These are phyloP conservation scores for Avena insularis DNA, from an alignment of 176 grass and related monocot genomes.

Conservation along the genomic window DNA sequence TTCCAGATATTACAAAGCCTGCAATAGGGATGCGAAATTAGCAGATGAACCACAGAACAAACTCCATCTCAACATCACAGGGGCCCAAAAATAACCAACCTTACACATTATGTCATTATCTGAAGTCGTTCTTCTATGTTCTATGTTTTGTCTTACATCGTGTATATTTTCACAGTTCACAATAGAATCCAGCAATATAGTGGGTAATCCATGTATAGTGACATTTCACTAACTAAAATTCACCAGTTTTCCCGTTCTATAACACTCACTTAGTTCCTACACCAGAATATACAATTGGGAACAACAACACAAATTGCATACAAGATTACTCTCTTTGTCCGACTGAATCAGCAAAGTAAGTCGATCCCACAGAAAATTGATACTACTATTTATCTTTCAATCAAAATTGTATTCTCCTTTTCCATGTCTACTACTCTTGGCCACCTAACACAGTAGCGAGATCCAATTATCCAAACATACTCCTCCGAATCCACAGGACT, in stretches of 20 bases:
- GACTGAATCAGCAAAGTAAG: not conserved
- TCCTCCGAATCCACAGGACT: not conserved
- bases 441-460: not conserved
- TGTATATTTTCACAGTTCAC: not conserved
- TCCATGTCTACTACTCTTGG: not conserved
- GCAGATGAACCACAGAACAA: conserved; percentile 14
- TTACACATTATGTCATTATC: conserved; percentile 10
- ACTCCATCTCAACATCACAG: not conserved
- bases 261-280: not conserved
- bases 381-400: not conserved
- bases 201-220: not conserved
- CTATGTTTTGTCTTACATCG: not conserved
- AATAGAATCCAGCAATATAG: conserved; percentile 9
- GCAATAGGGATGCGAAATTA: conserved; percentile 42
- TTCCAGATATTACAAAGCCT: conserved; percentile 90
- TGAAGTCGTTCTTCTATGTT: not conserved
- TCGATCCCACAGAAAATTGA: not conserved
- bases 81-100: not conserved
- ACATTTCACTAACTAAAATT: not conserved
- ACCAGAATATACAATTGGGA: conserved; percentile 9
- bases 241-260: not conserved
- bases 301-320: not conserved
- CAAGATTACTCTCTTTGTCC: not conserved
- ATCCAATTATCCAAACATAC: conserved; percentile 35
- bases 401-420: not conserved